phyloP scores from a whole-genome alignment of 2,329 filamentous ascomycete species.

The Fusarium drepaniforme region DNA sequence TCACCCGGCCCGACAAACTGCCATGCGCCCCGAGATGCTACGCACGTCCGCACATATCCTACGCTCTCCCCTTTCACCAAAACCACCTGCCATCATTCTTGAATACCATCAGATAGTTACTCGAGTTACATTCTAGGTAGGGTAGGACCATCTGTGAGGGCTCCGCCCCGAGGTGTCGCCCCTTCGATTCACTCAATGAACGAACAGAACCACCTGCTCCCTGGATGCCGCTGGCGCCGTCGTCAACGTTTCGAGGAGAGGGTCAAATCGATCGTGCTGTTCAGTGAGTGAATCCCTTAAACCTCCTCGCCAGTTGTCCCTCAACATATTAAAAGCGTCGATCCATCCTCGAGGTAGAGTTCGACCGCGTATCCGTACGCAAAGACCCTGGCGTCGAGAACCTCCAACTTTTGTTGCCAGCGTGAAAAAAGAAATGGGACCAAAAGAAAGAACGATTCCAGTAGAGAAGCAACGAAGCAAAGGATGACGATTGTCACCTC shows the following conservation, averaged over 20 bases:
- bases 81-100: slow-evolving; percentile 42
- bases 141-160: slow-evolving; percentile 33
- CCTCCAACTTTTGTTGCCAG: slow-evolving; percentile 44
- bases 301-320: slow-evolving; percentile 30
- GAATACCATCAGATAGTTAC: slow-evolving; percentile 46
- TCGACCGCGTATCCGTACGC: slow-evolving; percentile 35
- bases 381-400: slow-evolving; percentile 35
- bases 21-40: slow-evolving; percentile 32
- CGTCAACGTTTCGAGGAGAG: slow-evolving; percentile 25
- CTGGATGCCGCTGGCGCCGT: slow-evolving; percentile 28
- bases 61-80: slow-evolving; percentile 41
- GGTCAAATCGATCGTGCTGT: slow-evolving; percentile 26
- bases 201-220: slow-evolving; percentile 40
- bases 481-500: slow-evolving; percentile 7
- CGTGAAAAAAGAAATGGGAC: slow-evolving; percentile 32
- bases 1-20: slow-evolving; percentile 18
- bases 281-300: slow-evolving; percentile 31
- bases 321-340: slow-evolving; percentile 39
- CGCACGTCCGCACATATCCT: slow-evolving; percentile 37
- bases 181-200: slow-evolving; percentile 36
- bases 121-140: slow-evolving; percentile 49
- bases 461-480: slow-evolving; percentile 34
- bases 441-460: slow-evolving; percentile 36
- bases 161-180: slow-evolving; percentile 26
- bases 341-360: slow-evolving; percentile 37